Evolutionary conservation across 2,329 filamentous ascomycete genomes (phyloP).

Genomic region (Neonectria coccinea): DNA sequence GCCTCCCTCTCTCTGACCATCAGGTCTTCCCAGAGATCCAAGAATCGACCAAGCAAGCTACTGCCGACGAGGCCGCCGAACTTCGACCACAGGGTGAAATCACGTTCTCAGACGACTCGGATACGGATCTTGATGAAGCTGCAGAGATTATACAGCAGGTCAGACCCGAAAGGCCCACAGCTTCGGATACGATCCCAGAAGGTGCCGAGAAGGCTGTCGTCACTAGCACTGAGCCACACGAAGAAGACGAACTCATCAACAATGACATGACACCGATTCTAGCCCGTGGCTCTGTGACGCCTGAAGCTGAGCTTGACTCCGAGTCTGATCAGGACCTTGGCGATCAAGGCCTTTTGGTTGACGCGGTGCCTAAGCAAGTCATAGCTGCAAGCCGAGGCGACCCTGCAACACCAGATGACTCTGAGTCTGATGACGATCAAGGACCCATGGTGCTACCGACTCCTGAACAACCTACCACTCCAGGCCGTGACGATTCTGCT

Average conservation of each 20-base stretch:
- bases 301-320: neutral
- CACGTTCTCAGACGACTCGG: neutral
- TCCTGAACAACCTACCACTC: neutral
- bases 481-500: neutral
- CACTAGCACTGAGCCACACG: neutral
- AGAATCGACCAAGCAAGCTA: neutral
- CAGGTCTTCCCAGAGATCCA: neutral
- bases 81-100: neutral
- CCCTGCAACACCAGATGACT: neutral
- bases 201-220: neutral
- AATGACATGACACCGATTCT: neutral
- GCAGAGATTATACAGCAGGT: neutral
- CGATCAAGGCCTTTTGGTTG: neutral
- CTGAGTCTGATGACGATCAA: neutral
- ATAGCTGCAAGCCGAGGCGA: neutral
- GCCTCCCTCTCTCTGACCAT: neutral
- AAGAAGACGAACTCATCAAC: neutral
- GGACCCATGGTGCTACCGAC: neutral
- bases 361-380: neutral
- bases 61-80: neutral
- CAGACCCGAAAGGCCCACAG: neutral
- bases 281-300: neutral
- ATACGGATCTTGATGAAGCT: slow-evolving; percentile 7
- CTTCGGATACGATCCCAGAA: neutral
- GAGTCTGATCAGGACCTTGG: neutral